These are phyloP conservation scores for Peronospora destructor DNA, from an alignment of 352 stramenopile species.

Conservation along the genomic window DNA sequence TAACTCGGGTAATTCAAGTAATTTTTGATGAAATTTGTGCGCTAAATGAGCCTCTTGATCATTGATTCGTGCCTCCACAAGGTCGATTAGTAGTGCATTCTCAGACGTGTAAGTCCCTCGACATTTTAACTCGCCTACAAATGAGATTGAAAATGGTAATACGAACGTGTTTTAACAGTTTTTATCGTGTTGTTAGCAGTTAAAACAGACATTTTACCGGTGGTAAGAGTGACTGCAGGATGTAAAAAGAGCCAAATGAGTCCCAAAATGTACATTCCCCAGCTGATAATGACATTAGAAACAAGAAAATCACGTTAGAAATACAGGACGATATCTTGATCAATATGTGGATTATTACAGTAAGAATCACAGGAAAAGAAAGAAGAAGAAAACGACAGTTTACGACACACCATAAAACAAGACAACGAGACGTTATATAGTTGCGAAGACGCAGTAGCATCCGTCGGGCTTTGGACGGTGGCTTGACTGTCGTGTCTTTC, in stretches of 20 bases:
- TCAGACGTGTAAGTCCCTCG: conserved; percentile 85
- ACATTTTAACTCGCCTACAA: conserved; percentile 64
- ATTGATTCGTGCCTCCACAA: conserved; percentile 44
- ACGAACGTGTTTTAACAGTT: background rate
- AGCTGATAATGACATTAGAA: conserved; percentile 27
- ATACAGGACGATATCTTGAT: background rate
- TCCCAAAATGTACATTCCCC: conserved; percentile 56
- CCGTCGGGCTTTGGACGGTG: background rate
- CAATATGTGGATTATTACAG: no score
- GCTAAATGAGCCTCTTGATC: conserved; percentile 31
- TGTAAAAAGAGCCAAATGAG: conserved; percentile 77
- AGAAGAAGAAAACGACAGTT: no score
- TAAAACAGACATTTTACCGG: conserved; percentile 24
- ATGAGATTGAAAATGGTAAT: background rate
- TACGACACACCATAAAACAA: background rate
- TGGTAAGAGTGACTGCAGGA: conserved; percentile 69
- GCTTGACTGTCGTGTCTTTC: background rate
- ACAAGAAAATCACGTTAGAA: background rate
- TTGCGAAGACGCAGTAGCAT: background rate
- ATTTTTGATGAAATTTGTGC: conserved; percentile 29
- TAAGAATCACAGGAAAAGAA: no score
- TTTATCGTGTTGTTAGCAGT: background rate
- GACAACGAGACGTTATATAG: background rate
- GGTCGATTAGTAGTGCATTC: conserved; percentile 81
- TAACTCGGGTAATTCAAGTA: conserved; percentile 34